Conservation (phyloP, 345 rosid species). For the Salix exigua region DNA sequence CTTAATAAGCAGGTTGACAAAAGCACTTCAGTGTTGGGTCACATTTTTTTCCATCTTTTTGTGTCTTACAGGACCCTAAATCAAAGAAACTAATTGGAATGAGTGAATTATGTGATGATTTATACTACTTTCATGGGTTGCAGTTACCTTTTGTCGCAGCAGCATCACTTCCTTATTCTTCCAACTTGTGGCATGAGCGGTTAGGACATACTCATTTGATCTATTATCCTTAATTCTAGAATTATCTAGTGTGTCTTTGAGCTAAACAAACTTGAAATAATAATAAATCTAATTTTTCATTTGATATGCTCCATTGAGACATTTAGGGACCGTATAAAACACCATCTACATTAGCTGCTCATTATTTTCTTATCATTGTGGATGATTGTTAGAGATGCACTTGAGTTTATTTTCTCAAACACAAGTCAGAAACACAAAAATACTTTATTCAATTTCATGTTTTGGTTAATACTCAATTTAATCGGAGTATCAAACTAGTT, state of each 20-base stretch:
- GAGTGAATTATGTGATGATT: neutral
- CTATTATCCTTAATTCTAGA: neutral
- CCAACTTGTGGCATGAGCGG: neutral
- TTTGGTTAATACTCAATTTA: too few relatives aligned
- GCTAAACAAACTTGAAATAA: too few relatives aligned
- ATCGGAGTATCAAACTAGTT: too few relatives aligned
- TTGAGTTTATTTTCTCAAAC: too few relatives aligned
- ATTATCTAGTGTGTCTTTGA: neutral
- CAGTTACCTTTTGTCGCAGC: accelerated
- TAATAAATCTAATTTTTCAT: too few relatives aligned
- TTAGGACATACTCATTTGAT: neutral
- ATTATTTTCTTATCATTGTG: neutral
- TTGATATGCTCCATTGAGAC: too few relatives aligned
- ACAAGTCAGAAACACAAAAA: too few relatives aligned
- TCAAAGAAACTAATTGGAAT: neutral
- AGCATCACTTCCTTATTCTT: too few relatives aligned
- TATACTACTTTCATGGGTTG: neutral
- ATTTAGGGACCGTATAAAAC: too few relatives aligned
- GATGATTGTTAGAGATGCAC: too few relatives aligned
- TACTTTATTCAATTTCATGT: too few relatives aligned
- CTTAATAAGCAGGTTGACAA: neutral
- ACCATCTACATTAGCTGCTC: neutral
- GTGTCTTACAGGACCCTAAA: neutral
- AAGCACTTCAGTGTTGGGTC: neutral
- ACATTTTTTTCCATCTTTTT: neutral